These are phyloP conservation scores for Eudorina sp. DNA, from an alignment of 139 green algal genomes.

Conservation along the genomic window DNA sequence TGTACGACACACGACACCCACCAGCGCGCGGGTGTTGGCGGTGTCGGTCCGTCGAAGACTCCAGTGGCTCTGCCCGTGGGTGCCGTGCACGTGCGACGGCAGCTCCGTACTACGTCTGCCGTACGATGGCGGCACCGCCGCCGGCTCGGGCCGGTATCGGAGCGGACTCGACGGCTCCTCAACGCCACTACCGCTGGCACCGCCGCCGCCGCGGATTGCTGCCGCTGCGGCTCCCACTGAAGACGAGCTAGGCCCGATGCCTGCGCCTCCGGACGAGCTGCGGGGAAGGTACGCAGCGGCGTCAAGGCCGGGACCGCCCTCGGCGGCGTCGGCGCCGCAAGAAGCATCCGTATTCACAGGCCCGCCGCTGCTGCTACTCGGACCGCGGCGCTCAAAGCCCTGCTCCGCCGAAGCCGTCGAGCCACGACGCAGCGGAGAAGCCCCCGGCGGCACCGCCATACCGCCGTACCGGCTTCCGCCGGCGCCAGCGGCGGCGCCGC, in stretches of 20 bases:
- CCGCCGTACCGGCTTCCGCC: not conserved
- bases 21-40: not conserved
- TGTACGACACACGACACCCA: not conserved
- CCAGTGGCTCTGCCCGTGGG: not conserved
- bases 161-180: too few relatives aligned
- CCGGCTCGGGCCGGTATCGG: too few relatives aligned
- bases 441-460: not conserved
- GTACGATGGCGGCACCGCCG: not conserved
- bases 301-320: too few relatives aligned
- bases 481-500: not conserved
- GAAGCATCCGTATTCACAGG: too few relatives aligned
- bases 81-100: not conserved
- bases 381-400: not conserved
- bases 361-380: not conserved
- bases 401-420: not conserved
- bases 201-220: not conserved
- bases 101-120: not conserved
- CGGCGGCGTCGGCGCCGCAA: too few relatives aligned
- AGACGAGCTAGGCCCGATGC: too few relatives aligned
- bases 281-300: too few relatives aligned
- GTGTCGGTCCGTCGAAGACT: constrained; percentile 31
- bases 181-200: not conserved
- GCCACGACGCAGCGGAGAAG: constrained; percentile 10
- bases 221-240: not conserved
- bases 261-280: too few relatives aligned